Evolutionary conservation across 106 monocot species (phyloP), one percentile per base, ranked within the genome.

Genomic region (Narthecium ossifragum): DNA sequence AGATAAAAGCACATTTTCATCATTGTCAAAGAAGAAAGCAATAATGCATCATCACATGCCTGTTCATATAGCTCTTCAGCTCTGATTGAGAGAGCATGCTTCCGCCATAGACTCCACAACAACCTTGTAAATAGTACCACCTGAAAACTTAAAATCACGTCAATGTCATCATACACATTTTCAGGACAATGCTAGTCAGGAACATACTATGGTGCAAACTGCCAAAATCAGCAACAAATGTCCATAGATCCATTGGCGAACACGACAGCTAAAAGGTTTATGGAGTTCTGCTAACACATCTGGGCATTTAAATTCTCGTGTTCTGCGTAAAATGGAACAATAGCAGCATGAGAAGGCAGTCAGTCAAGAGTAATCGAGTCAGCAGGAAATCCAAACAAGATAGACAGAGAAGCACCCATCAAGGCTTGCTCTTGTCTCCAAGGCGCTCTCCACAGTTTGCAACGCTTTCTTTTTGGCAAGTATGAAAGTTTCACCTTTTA

Each of bases 31-130:
- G n/a, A n/a, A n/a, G n/a, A n/a, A n/a, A n/a, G n/a, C n/a, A n/a
- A n/a, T 49, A 30, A 31, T 59, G 24, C 53, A 55, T 50, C 25
- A 18, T 6, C 5, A 40, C 14, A 29, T 70, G 83, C 91, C 83
- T 86, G 73, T 15, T 80, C 70, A 66, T 91, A 91, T 60, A 91
- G 67, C 50, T 83, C 62, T 58, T 91, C 86, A 36, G 86, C 76
- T 65, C 91, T 76, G 7, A 40, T 43, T 53, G 61, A 70, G 15
- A 80, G 59, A 31, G 57, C 43, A 30, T 17, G 51, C 34, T 53
- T 77, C 55, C 34, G 55, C 20, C 51, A 64, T 22, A 71, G 12
- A 28, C 49, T 83, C 76, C 56, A 73, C 27, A 40, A 53, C 47
- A 85, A 46, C 26, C 57, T 52, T 11, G 65, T 27, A 23, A 64